Conservation (phyloP, 2,329 filamentous ascomycete genomes). For the Colletotrichum aenigma region DNA sequence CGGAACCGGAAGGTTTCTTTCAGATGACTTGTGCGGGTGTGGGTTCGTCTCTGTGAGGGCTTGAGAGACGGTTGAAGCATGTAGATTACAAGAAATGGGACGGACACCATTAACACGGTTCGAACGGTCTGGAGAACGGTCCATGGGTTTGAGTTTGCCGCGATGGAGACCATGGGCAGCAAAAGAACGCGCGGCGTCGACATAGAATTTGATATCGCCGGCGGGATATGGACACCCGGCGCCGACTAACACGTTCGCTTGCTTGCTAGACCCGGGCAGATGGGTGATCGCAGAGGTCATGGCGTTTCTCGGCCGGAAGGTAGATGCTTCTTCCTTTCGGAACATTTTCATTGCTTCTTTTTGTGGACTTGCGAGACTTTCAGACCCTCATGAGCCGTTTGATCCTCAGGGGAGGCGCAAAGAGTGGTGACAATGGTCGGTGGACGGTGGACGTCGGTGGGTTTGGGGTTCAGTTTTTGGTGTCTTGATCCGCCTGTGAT, state of each 20-base stretch:
- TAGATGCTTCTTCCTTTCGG: neutral
- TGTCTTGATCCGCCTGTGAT: neutral
- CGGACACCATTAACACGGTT: neutral
- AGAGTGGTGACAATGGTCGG: neutral
- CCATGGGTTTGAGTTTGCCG: neutral
- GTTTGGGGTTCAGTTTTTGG: neutral
- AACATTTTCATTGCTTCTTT: neutral
- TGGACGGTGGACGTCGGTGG: neutral
- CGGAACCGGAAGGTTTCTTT: conserved; percentile 8
- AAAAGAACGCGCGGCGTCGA: neutral
- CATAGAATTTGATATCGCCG: neutral
- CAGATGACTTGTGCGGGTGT: neutral
- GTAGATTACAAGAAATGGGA: neutral
- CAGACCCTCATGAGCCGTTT: neutral
- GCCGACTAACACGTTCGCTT: neutral
- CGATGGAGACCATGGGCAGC: neutral
- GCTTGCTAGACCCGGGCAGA: neutral
- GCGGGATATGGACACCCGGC: neutral
- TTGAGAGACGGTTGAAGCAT: neutral
- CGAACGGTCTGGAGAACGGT: neutral
- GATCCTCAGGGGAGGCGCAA: neutral
- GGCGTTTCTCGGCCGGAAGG: neutral
- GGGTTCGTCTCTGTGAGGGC: neutral
- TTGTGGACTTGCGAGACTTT: neutral
- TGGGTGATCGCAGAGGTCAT: neutral